Percentiles rank a stretch among this genome's conserved stretches.
Conservation (phyloP, 2,329 filamentous ascomycete species). For the Bisporella sp. region DNA sequence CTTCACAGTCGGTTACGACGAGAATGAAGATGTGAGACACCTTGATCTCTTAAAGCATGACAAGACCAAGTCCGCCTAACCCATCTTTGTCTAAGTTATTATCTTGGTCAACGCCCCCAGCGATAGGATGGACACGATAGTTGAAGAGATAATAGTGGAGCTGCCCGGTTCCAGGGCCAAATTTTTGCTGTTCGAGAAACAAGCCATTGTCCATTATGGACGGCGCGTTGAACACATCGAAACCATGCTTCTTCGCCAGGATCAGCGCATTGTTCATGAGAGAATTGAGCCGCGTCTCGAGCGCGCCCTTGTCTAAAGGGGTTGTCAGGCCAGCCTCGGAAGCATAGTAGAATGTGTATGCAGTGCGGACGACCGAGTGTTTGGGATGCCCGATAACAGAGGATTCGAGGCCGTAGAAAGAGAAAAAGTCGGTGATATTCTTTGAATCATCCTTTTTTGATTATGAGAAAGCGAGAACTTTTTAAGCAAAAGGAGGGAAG, state of each 20-base stretch:
- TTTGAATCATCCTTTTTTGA: slow-evolving; percentile 51
- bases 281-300: slow-evolving; percentile 73
- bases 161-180: slow-evolving; percentile 88
- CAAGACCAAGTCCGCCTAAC: slow-evolving; percentile 75
- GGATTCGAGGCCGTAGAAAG: slow-evolving; percentile 92
- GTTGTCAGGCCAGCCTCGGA: slow-evolving; percentile 67
- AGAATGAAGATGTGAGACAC: too few species aligned
- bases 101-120: slow-evolving; percentile 73
- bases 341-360: slow-evolving; percentile 97
- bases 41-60: slow-evolving; percentile 56
- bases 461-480: slow-evolving; percentile 3
- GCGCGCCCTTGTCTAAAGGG: slow-evolving; percentile 35
- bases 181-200: slow-evolving; percentile 91
- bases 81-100: slow-evolving; percentile 73
- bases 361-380: slow-evolving; percentile 75
- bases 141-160: slow-evolving; percentile 98
- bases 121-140: slow-evolving; percentile 80
- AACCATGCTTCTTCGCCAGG: slow-evolving; percentile 73
- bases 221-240: slow-evolving; percentile 95
- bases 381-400: slow-evolving; percentile 79
- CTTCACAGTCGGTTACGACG: too few species aligned
- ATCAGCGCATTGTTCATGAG: slow-evolving; percentile 82
- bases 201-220: slow-evolving; percentile 90
- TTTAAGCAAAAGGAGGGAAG: not conserved
- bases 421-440: slow-evolving; percentile 93